Evolutionary conservation across 768 basidiomycete genomes (phyloP).

Genomic region (Rhodotorula paludigena): DNA sequence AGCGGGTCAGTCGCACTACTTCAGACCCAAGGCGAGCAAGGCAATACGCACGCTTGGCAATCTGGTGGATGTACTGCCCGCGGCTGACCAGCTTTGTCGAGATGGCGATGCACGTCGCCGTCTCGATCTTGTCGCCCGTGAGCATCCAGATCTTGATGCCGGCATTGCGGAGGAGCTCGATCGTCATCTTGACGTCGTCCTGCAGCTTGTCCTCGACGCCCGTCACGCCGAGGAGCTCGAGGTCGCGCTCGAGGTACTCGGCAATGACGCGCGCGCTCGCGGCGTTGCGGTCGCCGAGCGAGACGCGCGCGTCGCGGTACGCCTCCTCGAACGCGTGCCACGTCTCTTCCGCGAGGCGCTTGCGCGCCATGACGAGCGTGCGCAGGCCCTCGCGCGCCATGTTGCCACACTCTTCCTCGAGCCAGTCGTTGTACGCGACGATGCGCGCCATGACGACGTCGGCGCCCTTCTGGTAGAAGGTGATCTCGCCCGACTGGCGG

Average conservation of each 20-base stretch:
- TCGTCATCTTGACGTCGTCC: slow-evolving; percentile 88
- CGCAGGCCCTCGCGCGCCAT: slow-evolving; percentile 96
- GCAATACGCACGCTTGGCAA: slow-evolving; percentile 69
- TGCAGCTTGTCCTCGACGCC: slow-evolving; percentile 99
- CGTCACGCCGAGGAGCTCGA: slow-evolving; percentile 87
- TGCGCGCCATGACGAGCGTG: slow-evolving; percentile 86
- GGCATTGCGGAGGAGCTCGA: slow-evolving; percentile 88
- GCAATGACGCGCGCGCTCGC: slow-evolving; percentile 70
- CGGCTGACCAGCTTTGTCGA: slow-evolving; percentile 92
- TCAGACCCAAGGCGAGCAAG: slow-evolving; percentile 8
- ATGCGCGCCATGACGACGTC: slow-evolving; percentile 97
- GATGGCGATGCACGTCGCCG: slow-evolving; percentile 94
- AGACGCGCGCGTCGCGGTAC: slow-evolving; percentile 73
- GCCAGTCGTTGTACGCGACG: slow-evolving; percentile 95
- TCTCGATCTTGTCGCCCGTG: slow-evolving; percentile 98
- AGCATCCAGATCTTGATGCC: slow-evolving; percentile 99
- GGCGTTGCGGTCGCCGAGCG: slow-evolving; percentile 68
- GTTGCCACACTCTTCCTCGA: slow-evolving; percentile 96
- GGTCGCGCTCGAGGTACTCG: slow-evolving; percentile 73
- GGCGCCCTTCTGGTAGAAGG: slow-evolving; percentile 92
- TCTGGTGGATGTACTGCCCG: slow-evolving; percentile 95
- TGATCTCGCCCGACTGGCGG: slow-evolving; percentile 65
- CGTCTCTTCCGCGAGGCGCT: slow-evolving; percentile 62
- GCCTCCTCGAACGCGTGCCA: slow-evolving; percentile 68
- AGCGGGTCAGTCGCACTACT: neutral